Evolutionary conservation across 2,329 filamentous ascomycete genomes (phyloP).

Genomic region (Xylaria multiplex): DNA sequence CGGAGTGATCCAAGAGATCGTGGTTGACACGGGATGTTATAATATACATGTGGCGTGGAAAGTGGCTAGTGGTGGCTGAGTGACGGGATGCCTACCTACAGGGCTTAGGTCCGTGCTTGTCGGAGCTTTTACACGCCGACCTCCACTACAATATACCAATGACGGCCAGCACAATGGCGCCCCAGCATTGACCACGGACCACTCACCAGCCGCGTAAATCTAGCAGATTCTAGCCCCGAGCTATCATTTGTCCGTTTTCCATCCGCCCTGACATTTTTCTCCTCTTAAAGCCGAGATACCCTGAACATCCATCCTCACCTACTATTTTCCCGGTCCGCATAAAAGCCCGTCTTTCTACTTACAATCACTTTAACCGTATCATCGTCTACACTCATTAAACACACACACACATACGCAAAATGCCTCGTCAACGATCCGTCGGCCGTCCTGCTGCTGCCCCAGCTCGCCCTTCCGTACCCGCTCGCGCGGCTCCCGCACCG

Average conservation of each 20-base stretch:
- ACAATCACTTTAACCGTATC: not conserved
- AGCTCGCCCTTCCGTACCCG: slow-evolving; percentile 72
- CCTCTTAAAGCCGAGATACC: slow-evolving; percentile 37
- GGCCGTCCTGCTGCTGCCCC: slow-evolving; percentile 56
- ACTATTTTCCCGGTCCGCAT: not conserved
- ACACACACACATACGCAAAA: slow-evolving; percentile 50
- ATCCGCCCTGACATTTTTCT: slow-evolving; percentile 17
- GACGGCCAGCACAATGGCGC: not conserved
- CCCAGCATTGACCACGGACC: slow-evolving; percentile 33
- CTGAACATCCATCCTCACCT: slow-evolving; percentile 9
- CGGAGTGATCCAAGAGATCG: too few relatives aligned
- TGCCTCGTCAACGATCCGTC: slow-evolving; percentile 82
- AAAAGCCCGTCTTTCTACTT: not conserved
- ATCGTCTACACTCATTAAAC: not conserved
- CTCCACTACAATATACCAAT: too few relatives aligned
- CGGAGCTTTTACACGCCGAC: too few relatives aligned
- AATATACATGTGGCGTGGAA: too few relatives aligned
- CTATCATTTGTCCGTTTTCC: slow-evolving; percentile 26
- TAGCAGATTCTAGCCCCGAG: slow-evolving; percentile 29
- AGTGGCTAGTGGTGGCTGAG: too few relatives aligned
- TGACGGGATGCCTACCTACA: too few relatives aligned
- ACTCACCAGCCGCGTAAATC: slow-evolving; percentile 19
- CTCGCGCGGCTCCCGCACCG: slow-evolving; percentile 58
- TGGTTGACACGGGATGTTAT: too few relatives aligned
- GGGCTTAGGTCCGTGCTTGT: too few relatives aligned